Conservation (phyloP, 257 asterid species). For the Salvia hispanica region DNA sequence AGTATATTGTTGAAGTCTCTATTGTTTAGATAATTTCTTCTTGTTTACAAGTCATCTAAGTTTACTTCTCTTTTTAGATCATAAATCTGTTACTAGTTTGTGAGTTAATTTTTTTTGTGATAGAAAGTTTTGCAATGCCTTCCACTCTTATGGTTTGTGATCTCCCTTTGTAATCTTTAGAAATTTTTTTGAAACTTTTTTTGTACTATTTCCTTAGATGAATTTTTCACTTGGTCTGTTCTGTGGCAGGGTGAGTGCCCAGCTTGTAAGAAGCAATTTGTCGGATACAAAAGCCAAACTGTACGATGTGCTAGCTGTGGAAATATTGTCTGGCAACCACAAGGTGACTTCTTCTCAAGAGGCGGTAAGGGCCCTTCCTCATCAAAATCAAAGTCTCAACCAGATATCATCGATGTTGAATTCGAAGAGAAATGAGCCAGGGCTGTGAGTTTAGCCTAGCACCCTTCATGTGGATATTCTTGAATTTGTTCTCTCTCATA, state of each 20-base stretch:
- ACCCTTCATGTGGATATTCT: slow-evolving; percentile 32
- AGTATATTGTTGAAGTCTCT: not conserved
- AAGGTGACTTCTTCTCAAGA: slow-evolving; percentile 62
- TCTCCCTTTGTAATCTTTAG: slow-evolving; percentile 3
- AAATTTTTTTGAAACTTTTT: not conserved
- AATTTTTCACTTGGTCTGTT: not conserved
- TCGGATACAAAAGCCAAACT: slow-evolving; percentile 82
- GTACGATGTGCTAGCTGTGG: slow-evolving; percentile 86
- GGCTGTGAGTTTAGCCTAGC: slow-evolving; percentile 24
- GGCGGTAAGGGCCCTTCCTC: slow-evolving; percentile 65
- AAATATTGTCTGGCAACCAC: slow-evolving; percentile 90
- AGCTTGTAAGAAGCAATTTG: slow-evolving; percentile 80
- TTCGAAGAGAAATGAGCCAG: slow-evolving; percentile 79
- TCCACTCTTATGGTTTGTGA: not conserved
- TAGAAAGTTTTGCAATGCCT: not conserved
- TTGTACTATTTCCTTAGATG: not conserved
- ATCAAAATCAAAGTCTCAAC: slow-evolving; percentile 79
- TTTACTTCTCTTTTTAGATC: not conserved
- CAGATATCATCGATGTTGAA: slow-evolving; percentile 86
- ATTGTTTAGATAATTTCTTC: not conserved
- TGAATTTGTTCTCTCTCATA: slow-evolving; percentile 13
- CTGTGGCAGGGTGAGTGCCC: slow-evolving; percentile 91
- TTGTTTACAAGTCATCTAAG: not conserved
- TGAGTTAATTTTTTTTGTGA: slow-evolving; percentile 12
- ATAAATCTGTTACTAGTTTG: not conserved